These are phyloP conservation scores for Mycena rosella DNA, from an alignment of 768 basidiomycete genomes.

Conservation along the genomic window DNA sequence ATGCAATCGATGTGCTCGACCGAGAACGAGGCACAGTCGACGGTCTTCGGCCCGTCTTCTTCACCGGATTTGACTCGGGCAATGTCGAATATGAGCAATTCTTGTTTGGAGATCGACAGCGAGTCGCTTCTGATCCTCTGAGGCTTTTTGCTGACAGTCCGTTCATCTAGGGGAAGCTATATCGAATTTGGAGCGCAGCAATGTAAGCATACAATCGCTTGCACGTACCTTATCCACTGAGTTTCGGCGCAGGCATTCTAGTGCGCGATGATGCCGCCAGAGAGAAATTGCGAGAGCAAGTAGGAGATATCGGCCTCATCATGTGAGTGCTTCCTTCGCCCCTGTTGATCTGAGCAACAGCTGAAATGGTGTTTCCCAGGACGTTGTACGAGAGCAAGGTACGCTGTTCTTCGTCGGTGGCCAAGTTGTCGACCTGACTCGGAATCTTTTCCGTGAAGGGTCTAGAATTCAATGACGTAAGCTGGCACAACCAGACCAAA, in stretches of 20 bases:
- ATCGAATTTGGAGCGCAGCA: slow-evolving; percentile 76
- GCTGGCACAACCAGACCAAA: slow-evolving; percentile 3
- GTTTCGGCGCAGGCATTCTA: slow-evolving; percentile 65
- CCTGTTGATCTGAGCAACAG: background rate
- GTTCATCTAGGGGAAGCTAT: slow-evolving; percentile 52
- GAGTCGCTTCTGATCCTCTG: slow-evolving; percentile 28
- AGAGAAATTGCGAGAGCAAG: slow-evolving; percentile 59
- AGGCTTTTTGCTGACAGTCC: background rate
- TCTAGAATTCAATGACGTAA: slow-evolving; percentile 74
- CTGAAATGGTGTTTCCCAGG: slow-evolving; percentile 40
- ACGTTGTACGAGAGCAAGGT: slow-evolving; percentile 69
- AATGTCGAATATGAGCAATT: slow-evolving; percentile 67
- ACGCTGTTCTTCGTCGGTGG: too few relatives aligned
- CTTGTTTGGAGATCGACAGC: slow-evolving; percentile 65
- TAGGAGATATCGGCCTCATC: slow-evolving; percentile 71
- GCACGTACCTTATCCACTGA: background rate
- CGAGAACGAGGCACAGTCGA: slow-evolving; percentile 68
- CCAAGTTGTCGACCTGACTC: too few relatives aligned
- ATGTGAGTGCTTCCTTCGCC: slow-evolving; percentile 56
- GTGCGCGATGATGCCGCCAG: slow-evolving; percentile 72
- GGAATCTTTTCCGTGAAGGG: too few relatives aligned
- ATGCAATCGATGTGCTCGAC: slow-evolving; percentile 70
- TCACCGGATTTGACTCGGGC: slow-evolving; percentile 59
- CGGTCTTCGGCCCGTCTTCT: slow-evolving; percentile 71
- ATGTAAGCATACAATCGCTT: slow-evolving; percentile 55